A percentile compares a stretch with the other conserved stretches of the same genome.
Evolutionary conservation across 306 rosid genomes (phyloP).

Genomic region (Quillaja saponaria): DNA sequence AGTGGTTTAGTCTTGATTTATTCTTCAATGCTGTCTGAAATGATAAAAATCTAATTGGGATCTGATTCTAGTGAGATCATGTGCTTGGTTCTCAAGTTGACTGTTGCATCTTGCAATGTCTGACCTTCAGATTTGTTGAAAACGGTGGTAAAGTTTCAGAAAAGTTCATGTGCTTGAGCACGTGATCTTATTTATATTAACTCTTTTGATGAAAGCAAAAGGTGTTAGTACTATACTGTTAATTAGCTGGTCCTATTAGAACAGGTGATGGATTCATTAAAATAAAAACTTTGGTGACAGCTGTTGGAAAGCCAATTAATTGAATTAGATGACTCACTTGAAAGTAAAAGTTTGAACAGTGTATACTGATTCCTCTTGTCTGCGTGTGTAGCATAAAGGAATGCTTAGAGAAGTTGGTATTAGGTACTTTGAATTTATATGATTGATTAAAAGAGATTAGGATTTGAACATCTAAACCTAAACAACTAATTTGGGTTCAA

Average conservation of each 20-base stretch:
- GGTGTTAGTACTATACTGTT: conserved; percentile 19
- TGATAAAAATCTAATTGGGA: conserved; percentile 40
- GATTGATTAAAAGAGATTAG: too few relatives aligned
- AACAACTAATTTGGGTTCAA: too few relatives aligned
- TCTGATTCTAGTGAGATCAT: conserved; percentile 54
- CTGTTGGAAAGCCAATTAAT: too few relatives aligned
- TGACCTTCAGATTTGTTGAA: conserved; percentile 36
- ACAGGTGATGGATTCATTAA: conserved; percentile 27
- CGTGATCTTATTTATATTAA: conserved; percentile 43
- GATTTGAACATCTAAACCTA: too few relatives aligned
- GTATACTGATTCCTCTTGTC: conserved; percentile 12
- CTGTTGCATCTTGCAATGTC: conserved; percentile 34
- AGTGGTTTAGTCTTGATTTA: conserved; percentile 24
- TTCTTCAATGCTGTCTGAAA: conserved; percentile 27
- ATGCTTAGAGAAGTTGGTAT: too few relatives aligned
- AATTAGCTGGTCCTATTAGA: conserved; percentile 16
- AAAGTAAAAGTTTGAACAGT: conserved; percentile 7
- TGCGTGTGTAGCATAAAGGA: not conserved
- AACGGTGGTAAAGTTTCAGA: conserved; percentile 14
- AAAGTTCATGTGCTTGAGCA: conserved; percentile 58
- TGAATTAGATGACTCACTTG: too few relatives aligned
- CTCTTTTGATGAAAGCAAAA: conserved; percentile 36
- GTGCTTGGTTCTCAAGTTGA: conserved; percentile 49
- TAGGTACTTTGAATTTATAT: too few relatives aligned
- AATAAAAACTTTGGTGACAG: conserved; percentile 28